A percentile compares a stretch with the other conserved stretches of the same genome.
Conservation (phyloP, 1,284 basidiomycete genomes). For the Phylloboletellus chloephorus region DNA sequence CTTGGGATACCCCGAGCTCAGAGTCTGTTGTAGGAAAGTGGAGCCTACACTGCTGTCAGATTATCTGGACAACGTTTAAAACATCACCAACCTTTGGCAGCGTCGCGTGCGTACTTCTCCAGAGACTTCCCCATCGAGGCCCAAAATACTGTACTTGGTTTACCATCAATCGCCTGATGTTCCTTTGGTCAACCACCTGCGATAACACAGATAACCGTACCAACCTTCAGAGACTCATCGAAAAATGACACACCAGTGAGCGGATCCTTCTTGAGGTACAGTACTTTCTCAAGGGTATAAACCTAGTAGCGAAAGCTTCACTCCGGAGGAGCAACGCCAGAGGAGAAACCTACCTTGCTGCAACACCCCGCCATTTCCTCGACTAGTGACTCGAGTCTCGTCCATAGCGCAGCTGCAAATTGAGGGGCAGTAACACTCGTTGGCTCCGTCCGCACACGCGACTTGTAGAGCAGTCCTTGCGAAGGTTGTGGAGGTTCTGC, state of each 20-base stretch:
- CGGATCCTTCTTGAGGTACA: slow-evolving; percentile 82
- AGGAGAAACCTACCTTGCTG: slow-evolving; percentile 59
- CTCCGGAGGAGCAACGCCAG: neutral
- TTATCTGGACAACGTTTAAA: neutral
- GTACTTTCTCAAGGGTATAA: slow-evolving; percentile 90
- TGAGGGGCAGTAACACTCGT: slow-evolving; percentile 78
- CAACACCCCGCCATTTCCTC: slow-evolving; percentile 89
- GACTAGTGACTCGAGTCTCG: slow-evolving; percentile 73
- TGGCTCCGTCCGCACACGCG: slow-evolving; percentile 79
- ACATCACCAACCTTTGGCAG: slow-evolving; percentile 58
- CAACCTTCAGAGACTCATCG: slow-evolving; percentile 86
- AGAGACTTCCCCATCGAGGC: slow-evolving; percentile 72
- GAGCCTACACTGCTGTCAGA: slow-evolving; percentile 47
- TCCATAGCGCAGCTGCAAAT: slow-evolving; percentile 81
- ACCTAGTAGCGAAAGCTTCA: slow-evolving; percentile 46
- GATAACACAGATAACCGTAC: slow-evolving; percentile 1
- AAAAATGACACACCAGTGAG: slow-evolving; percentile 76
- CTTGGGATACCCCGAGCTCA: slow-evolving; percentile 80
- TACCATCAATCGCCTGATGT: slow-evolving; percentile 73
- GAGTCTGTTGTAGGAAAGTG: slow-evolving; percentile 80
- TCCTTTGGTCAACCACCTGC: slow-evolving; percentile 5
- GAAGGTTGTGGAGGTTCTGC: slow-evolving; percentile 29
- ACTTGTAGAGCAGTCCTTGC: slow-evolving; percentile 58
- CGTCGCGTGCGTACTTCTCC: slow-evolving; percentile 75
- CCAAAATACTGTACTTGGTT: slow-evolving; percentile 91